phyloP scores from a whole-genome alignment of 148 eudicot genomes.

The Silene latifolia region DNA sequence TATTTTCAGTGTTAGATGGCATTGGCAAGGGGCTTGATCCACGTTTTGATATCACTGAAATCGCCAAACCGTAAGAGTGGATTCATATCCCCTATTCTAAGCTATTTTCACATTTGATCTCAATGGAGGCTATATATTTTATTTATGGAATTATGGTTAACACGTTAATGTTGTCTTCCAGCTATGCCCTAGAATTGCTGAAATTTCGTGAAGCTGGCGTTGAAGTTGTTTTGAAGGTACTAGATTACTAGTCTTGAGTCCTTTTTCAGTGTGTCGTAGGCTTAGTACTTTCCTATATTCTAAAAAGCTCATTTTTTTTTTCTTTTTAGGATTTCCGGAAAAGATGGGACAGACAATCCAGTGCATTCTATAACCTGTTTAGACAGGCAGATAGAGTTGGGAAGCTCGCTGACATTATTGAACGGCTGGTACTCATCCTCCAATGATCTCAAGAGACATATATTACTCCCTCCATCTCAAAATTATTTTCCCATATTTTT shows the following conservation, averaged over 20 bases:
- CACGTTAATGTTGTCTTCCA: slow-evolving; percentile 30
- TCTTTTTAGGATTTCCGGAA: slow-evolving; percentile 78
- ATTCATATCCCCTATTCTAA: neutral
- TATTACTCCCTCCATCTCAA: too few species aligned
- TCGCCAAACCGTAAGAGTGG: slow-evolving; percentile 88
- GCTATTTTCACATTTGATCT: neutral
- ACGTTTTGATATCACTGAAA: slow-evolving; percentile 98
- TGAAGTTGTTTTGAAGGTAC: slow-evolving; percentile 83
- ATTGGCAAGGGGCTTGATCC: slow-evolving; percentile 99
- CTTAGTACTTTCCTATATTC: slow-evolving; percentile 7
- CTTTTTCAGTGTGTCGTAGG: slow-evolving; percentile 2
- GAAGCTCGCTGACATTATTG: slow-evolving; percentile 68
- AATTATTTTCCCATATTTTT: too few species aligned
- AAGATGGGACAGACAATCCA: slow-evolving; percentile 91
- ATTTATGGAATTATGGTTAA: slow-evolving; percentile 2
- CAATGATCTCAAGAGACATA: neutral
- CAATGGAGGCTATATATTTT: neutral
- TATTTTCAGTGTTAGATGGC: slow-evolving; percentile 80
- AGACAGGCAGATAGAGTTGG: slow-evolving; percentile 96
- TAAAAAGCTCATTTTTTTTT: neutral
- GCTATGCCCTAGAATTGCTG: slow-evolving; percentile 88
- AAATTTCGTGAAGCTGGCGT: slow-evolving; percentile 96
- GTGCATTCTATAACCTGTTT: slow-evolving; percentile 86
- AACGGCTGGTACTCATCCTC: slow-evolving; percentile 69
- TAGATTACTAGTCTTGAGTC: neutral